Base-by-base conservation (phyloP, 2,329 filamentous ascomycete species). In the Sclerotinia spermophila region DNA sequence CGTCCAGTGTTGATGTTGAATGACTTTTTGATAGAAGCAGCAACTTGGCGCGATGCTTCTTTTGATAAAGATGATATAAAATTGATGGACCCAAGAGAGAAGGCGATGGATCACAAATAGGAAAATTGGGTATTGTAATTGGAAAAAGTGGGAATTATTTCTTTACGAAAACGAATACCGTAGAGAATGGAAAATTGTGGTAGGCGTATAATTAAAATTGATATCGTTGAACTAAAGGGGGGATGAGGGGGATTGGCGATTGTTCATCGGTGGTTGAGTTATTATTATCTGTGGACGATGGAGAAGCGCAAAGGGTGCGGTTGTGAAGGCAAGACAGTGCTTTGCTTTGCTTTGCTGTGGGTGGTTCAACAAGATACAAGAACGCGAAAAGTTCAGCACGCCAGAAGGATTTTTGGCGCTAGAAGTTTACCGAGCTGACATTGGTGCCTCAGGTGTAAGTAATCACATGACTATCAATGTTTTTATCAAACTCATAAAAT, bases 41-140 rank as follows among this genome's bases (percentile, higher is more conserved):
- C 68, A 71, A 73, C 75, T 79, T 78, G 76, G 77, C 78, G 78
- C 78, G 78, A 77, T 73, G 73, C 74, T 70, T 66, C 68, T 60
- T 40, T 70, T 42, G 68, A 70, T 70, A 66, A 44, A 56, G 68
- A 58, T 67, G 65, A 67, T 58, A 33, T 27, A 56, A 56, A 48
- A 53, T 67, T 33, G 68, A 67, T 70, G 68, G 38, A 67, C 38
- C 61, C 38, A 70, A 67, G 60, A 58, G 40, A 70, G 51, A 67
- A 67, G 48, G 38, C 17, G 62, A 67, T 53, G 68, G 68, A 70
- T 67, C 68, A 65, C 68, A 69, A 55, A 42, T 40, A 24, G 15
- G 48, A 66, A 66, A 66, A 51, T 27, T 38, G 33, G 40, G 58
- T 33, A 55, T 35, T 56, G 68, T 38, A 59, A 55, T 53, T 53